Evolutionary conservation across 2,329 filamentous ascomycete genomes (phyloP).

Genomic region (Aureobasidium sp.): DNA sequence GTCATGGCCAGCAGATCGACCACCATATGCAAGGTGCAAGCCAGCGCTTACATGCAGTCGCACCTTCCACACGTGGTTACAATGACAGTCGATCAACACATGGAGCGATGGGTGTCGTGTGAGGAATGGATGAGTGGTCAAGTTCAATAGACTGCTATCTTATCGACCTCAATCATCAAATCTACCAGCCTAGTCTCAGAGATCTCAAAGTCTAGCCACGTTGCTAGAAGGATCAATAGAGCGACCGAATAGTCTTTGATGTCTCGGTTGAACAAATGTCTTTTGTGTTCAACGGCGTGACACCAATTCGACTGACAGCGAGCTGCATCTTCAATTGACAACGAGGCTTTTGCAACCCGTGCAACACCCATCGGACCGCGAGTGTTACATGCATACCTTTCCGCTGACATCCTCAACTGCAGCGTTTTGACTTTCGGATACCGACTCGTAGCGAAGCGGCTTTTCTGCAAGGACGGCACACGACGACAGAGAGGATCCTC

Average conservation of each 20-base stretch:
- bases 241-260: neutral
- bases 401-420: neutral
- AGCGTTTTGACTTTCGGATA: neutral
- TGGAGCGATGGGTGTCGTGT: neutral
- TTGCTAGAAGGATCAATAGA: constrained; percentile 2
- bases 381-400: neutral
- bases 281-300: neutral
- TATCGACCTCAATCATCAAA: neutral
- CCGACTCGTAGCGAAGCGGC: neutral
- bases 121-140: neutral
- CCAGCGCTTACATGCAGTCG: constrained; percentile 12
- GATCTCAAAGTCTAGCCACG: neutral
- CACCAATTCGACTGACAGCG: neutral
- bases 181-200: neutral
- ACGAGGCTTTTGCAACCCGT: neutral
- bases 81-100: neutral
- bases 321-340: neutral
- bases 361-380: neutral
- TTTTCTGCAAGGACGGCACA: neutral
- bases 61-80: constrained; percentile 11
- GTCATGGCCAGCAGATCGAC: neutral
- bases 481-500: neutral
- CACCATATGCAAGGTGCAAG: neutral
- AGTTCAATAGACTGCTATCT: neutral
- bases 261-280: constrained; percentile 1